Base-by-base conservation (phyloP, 2,329 filamentous ascomycete species). In the Waltergamsia citrina region DNA sequence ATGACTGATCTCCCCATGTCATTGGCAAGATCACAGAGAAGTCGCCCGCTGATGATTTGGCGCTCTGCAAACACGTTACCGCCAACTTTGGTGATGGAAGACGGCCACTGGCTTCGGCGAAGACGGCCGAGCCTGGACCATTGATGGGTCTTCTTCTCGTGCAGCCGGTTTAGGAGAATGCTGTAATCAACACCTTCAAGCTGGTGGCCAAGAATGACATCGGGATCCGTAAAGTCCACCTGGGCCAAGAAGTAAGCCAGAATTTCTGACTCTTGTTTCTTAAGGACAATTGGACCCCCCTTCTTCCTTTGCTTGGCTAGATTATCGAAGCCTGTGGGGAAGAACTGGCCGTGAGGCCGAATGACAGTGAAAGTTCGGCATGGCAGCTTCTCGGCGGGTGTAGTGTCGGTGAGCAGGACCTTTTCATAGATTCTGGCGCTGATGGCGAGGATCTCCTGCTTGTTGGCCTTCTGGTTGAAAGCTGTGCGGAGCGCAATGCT, bases 101-200 rank as follows among this genome's bases (percentile, higher is more conserved):
- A 74, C 5, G 92, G 92, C 92, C 92, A 98, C 31, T 85, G 73
- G 5, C 73, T 71, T 44, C 88, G 78, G 57, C 84, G 84, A 46
- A 98, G 65, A 38, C 92, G 74, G 34, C 92, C 92, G 36, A 98
- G 83, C 16, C 90, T 78, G 42, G 94, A 93, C 90, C 92, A 98
- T 39, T 88, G 85, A 12, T 85, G 85, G 0, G 85, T 92, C 58
- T 90, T 96, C 59, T 83, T 88, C 51, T 94, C 85, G 41, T 85
- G 78, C 46, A 98, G 67, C 33, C 92, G 80, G 53, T 77, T 94
- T 18, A 98, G 67, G 9, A 98, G 66, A 37, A 95, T 79, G 45
- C 87, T 93, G 54, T 94, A 94, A 53, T 98, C 92, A 4, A 95
- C 87, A 48, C 94, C 92, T 56, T 98, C 92, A n/a, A 98, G 71